Conservation (phyloP, 495 filamentous ascomycete genomes). For the Aspergillus wentii region DNA sequence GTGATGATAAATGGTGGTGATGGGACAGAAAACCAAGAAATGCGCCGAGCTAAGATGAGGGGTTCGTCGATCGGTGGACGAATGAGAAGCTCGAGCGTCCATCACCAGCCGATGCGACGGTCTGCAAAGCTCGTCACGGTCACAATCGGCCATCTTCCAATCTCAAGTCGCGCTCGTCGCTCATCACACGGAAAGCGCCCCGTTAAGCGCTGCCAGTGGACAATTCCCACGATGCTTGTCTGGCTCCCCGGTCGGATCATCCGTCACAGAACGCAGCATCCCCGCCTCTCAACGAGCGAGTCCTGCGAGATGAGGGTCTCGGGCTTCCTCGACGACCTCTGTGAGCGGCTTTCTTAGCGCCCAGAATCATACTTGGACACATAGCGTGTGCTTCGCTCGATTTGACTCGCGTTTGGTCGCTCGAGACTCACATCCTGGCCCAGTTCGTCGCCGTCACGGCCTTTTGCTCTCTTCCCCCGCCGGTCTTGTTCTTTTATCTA, state of each 20-base stretch:
- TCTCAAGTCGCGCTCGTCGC: constrained; percentile 25
- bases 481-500: constrained; percentile 1
- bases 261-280: no score
- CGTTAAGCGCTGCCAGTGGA: no score
- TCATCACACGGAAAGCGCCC: no score
- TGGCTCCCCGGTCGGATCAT: no score
- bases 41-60: neutral
- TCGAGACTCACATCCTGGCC: constrained; percentile 2
- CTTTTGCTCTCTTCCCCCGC: constrained; percentile 15
- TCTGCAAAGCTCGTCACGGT: constrained; percentile 36
- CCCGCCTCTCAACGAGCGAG: no score
- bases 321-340: constrained; percentile 8
- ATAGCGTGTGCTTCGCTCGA: constrained; percentile 18
- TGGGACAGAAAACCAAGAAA: neutral
- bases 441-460: neutral
- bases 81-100: constrained; percentile 11
- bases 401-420: constrained; percentile 6
- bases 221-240: no score
- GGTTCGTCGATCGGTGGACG: constrained; percentile 2
- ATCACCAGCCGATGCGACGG: constrained; percentile 19
- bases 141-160: constrained; percentile 31
- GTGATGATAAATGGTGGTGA: no score
- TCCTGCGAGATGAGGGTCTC: neutral
- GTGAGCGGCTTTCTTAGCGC: constrained; percentile 21
- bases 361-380: constrained; percentile 2